phyloP scores from a whole-genome alignment of 2,329 filamentous ascomycete species.

The Curvularia sp. region DNA sequence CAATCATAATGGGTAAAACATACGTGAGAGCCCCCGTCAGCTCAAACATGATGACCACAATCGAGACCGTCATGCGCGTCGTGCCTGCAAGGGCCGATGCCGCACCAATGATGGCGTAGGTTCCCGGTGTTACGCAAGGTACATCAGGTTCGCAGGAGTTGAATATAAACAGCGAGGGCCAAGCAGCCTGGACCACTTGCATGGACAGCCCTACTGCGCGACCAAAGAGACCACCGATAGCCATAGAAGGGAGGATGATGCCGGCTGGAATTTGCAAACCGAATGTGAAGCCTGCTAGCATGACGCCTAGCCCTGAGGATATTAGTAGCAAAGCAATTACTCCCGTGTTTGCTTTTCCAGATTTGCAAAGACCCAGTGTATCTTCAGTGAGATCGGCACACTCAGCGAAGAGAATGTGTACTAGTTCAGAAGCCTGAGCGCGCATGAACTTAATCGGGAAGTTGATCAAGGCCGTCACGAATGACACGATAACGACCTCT shows the following conservation, averaged over 20 bases:
- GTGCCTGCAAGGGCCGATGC: conserved; percentile 93
- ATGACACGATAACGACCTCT: conserved; percentile 80
- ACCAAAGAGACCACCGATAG: conserved; percentile 89
- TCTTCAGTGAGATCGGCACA: conserved; percentile 84
- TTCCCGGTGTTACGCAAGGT: conserved; percentile 89
- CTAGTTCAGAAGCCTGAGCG: conserved; percentile 87
- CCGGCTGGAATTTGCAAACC: conserved; percentile 93
- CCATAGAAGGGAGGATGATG: conserved; percentile 95
- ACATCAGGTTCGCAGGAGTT: conserved; percentile 82
- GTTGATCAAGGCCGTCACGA: conserved; percentile 87
- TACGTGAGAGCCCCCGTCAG: conserved; percentile 95
- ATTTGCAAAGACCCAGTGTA: conserved; percentile 88
- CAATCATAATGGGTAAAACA: conserved; percentile 97
- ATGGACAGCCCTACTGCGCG: conserved; percentile 88
- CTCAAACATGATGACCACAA: conserved; percentile 99
- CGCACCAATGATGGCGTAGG: conserved; percentile 95
- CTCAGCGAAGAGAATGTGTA: conserved; percentile 90
- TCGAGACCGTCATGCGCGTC: conserved; percentile 95
- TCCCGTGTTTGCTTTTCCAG: conserved; percentile 78
- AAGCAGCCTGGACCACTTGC: conserved; percentile 82
- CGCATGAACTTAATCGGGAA: conserved; percentile 98
- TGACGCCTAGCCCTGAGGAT: conserved; percentile 82
- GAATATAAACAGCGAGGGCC: conserved; percentile 81
- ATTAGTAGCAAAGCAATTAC: conserved; percentile 84
- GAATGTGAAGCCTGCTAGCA: conserved; percentile 87